Evolutionary conservation across 768 basidiomycete genomes (phyloP), one percentile per base, ranked within the genome.

Genomic region (Tricholoma bakamatsutake): DNA sequence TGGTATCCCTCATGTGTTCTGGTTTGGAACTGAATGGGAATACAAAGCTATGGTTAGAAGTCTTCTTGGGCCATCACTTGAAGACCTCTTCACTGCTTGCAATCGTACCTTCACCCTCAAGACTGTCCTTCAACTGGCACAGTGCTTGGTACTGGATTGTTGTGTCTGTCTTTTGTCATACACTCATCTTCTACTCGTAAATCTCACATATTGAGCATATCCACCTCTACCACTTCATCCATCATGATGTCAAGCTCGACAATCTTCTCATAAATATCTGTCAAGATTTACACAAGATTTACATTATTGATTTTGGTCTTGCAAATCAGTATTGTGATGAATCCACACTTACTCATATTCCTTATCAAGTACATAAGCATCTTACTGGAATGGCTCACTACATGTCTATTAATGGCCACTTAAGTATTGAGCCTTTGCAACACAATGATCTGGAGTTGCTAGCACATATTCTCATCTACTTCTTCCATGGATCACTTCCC

Each of bases 361-460:
- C 21, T 11, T n/a, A 50, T 37, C 21, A 24, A 24, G 21, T 24
- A 24, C 21, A 24, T 3, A 24, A 24, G 3, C 21, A 24, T 24
- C 21, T 24, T 24, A 24, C 21, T 3, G 3, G 21, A 24, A 24
- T 3, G 21, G 21, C 21, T 24, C 21, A 3, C 21, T 24, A 24
- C 21, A 24, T 24, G 21, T 24, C 21, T 24, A 24, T 24, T 3
- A 24, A 24, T 24, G 21, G 21, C 9, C 21, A 39, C n/a, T 39
- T 90, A 67, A 89, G 89, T 59, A 87, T 90, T 49, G 84, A 90
- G 75, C 86, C 89, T 68, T 96, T 93, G 17, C 84, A 96, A 59
- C 80, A 96, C 63, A 96, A 99, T 69, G 96, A 99, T 70, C 72
- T 99, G 30, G 96, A 99, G 73, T 96, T 93, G 34, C 75, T 99